phyloP scores from a whole-genome alignment of 768 basidiomycete genomes.

The Gautieria morchelliformis region DNA sequence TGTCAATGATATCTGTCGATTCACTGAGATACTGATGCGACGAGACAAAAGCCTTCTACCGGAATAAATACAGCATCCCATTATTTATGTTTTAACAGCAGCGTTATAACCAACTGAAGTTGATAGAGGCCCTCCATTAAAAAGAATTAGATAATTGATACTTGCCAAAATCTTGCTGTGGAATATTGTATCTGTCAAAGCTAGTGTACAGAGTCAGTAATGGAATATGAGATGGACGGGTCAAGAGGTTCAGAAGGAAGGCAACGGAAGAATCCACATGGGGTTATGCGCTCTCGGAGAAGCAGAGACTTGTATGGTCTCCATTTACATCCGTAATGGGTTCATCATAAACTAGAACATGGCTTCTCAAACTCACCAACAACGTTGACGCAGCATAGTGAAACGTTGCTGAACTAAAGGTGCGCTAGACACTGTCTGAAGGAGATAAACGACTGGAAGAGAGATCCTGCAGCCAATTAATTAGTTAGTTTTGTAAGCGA shows the following conservation, averaged over 20 bases:
- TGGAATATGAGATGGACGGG: background rate
- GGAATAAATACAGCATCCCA: no score
- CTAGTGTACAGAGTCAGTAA: background rate
- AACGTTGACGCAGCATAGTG: no score
- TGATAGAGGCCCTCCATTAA: no score
- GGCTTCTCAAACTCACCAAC: background rate
- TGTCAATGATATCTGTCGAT: conserved; percentile 39
- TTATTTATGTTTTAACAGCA: no score
- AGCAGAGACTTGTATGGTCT: background rate
- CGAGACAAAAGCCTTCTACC: background rate
- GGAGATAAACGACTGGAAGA: background rate
- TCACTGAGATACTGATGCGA: conserved; percentile 12
- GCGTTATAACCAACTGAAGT: no score
- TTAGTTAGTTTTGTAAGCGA: background rate
- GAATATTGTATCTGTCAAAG: no score
- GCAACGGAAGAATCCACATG: conserved; percentile 11
- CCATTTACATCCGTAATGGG: conserved; percentile 10
- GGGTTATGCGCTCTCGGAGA: conserved; percentile 9
- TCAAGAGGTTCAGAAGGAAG: conserved; percentile 8
- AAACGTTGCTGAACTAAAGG: background rate
- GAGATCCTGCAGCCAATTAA: background rate
- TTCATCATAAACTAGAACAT: background rate
- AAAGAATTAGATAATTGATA: no score
- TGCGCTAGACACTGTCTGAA: background rate
- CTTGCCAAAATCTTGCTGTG: no score